These are phyloP conservation scores for Gossypium stocksii DNA, from an alignment of 345 rosid genomes.

Conservation along the genomic window DNA sequence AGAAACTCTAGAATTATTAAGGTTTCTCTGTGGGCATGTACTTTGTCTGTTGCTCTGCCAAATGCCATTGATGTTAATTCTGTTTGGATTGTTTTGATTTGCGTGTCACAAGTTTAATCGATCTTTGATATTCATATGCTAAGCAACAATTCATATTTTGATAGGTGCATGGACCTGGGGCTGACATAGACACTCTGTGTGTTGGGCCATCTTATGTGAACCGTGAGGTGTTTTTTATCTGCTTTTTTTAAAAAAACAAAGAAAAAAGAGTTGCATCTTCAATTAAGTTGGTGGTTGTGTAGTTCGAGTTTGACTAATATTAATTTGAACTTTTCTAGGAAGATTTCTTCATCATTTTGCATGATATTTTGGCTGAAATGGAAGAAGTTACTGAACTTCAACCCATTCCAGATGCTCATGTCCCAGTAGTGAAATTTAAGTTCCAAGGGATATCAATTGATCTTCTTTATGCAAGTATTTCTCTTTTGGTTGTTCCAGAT, in stretches of 20 bases:
- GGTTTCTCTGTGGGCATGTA: background rate
- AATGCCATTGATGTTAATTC: background rate
- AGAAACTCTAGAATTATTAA: background rate
- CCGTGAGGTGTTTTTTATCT: slow-evolving; percentile 52
- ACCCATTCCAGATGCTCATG: slow-evolving; percentile 92
- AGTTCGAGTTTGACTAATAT: background rate
- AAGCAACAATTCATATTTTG: background rate
- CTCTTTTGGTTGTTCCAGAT: slow-evolving; percentile 72
- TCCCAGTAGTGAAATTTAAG: slow-evolving; percentile 92
- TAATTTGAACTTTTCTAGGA: slow-evolving; percentile 34
- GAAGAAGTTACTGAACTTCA: slow-evolving; percentile 86
- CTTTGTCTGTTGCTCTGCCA: background rate
- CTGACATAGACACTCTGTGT: slow-evolving; percentile 84
- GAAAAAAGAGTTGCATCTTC: background rate
- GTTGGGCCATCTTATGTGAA: slow-evolving; percentile 90
- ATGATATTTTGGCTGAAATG: slow-evolving; percentile 59
- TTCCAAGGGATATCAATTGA: slow-evolving; percentile 84
- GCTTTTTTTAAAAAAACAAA: background rate
- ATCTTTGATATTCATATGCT: slow-evolving; percentile 6
- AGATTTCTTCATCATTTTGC: slow-evolving; percentile 78
- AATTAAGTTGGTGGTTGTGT: background rate
- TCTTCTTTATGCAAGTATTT: slow-evolving; percentile 87
- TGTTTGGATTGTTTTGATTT: background rate
- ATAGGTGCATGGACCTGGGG: slow-evolving; percentile 92
- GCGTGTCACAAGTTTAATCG: background rate